Percentiles rank a stretch among this genome's conserved stretches.
Evolutionary conservation across 495 filamentous ascomycete genomes (phyloP).

Genomic region (Letharia columbiana): DNA sequence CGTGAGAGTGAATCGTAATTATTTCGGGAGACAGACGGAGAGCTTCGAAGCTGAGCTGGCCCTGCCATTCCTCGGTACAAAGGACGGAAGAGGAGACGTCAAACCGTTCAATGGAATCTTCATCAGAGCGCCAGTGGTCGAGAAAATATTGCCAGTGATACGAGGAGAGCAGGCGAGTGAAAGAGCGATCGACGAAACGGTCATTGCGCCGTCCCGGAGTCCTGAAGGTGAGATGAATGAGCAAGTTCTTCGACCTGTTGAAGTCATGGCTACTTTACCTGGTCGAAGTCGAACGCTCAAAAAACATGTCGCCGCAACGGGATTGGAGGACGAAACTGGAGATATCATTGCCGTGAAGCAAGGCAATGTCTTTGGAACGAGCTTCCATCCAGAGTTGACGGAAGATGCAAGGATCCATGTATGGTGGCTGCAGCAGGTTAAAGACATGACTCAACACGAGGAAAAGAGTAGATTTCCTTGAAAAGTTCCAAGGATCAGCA

Average conservation of each 20-base stretch:
- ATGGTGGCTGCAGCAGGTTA: conserved; percentile 84
- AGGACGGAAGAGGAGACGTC: conserved; percentile 25
- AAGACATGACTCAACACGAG: conserved; percentile 12
- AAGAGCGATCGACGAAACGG: conserved; percentile 45
- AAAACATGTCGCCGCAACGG: conserved; percentile 33
- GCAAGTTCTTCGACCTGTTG: conserved; percentile 39
- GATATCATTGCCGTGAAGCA: conserved; percentile 88
- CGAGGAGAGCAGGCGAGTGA: conserved; percentile 45
- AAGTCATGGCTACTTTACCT: conserved; percentile 44
- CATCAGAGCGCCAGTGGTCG: conserved; percentile 89
- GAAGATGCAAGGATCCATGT: conserved; percentile 80
- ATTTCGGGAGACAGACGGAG: conserved; percentile 90
- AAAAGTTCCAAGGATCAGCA: neutral
- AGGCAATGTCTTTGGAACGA: conserved; percentile 91
- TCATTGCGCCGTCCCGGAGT: conserved; percentile 56
- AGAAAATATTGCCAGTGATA: conserved; percentile 59
- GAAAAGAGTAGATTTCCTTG: neutral
- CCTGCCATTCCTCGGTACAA: conserved; percentile 57
- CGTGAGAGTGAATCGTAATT: conserved; percentile 87
- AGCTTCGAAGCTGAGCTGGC: conserved; percentile 76
- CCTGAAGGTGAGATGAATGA: conserved; percentile 37
- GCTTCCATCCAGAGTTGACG: conserved; percentile 94
- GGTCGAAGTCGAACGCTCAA: conserved; percentile 37
- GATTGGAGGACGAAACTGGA: conserved; percentile 45
- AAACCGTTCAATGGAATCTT: conserved; percentile 73